Conservation (phyloP, 2,329 filamentous ascomycete genomes). For the Penicillium griseofulvum region DNA sequence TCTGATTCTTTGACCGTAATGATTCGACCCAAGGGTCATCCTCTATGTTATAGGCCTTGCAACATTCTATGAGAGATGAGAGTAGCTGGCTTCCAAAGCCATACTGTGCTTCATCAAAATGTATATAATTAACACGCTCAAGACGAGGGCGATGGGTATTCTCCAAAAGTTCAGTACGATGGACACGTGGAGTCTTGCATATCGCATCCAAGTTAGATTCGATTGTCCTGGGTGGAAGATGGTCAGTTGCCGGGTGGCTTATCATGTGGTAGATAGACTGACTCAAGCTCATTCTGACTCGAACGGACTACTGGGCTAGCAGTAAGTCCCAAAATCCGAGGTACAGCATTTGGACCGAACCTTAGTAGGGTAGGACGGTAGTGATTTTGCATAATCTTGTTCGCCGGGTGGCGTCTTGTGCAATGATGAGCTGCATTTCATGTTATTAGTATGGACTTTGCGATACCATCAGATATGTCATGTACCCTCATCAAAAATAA, state of each 20-base stretch:
- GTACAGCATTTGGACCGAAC: constrained; percentile 43
- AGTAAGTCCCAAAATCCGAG: constrained; percentile 73
- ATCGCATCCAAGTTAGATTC: constrained; percentile 69
- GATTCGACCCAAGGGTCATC: constrained; percentile 60
- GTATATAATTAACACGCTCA: constrained; percentile 23
- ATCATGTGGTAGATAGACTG: not conserved
- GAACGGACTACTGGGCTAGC: constrained; percentile 72
- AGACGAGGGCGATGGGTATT: constrained; percentile 64
- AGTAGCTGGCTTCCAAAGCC: constrained; percentile 34
- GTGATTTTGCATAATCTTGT: constrained; percentile 69
- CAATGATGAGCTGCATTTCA: constrained; percentile 67
- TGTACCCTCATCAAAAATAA: constrained; percentile 81
- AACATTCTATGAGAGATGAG: constrained; percentile 44
- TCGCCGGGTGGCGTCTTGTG: constrained; percentile 60
- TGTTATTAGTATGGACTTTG: not conserved
- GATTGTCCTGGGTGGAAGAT: constrained; percentile 34
- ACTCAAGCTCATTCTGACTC: constrained; percentile 55
- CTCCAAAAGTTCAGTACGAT: constrained; percentile 67
- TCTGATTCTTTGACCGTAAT: constrained; percentile 44
- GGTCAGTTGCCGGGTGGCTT: not conserved
- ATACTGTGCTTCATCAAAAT: not conserved
- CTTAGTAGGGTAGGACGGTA: constrained; percentile 55
- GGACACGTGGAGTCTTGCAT: constrained; percentile 65
- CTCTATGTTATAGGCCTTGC: constrained; percentile 52
- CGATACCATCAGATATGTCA: not conserved